phyloP scores from a whole-genome alignment of 2,329 filamentous ascomycete genomes.

The Sporothrix variecibatus region DNA sequence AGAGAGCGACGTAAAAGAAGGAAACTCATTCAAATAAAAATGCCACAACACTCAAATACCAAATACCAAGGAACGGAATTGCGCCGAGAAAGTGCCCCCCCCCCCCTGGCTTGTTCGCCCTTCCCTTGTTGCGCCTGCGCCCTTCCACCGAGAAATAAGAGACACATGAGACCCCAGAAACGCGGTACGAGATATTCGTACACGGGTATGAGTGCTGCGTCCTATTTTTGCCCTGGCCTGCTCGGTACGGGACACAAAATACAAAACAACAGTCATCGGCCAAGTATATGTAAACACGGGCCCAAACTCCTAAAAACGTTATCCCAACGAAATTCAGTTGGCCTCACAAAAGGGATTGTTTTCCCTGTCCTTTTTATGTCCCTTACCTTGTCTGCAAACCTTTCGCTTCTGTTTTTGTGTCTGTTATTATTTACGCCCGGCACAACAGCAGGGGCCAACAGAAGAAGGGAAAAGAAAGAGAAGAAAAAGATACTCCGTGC shows the following conservation, averaged over 20 bases:
- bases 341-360: conserved; percentile 9
- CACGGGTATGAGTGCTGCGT: conserved; percentile 6
- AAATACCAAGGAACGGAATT: conserved; percentile 18
- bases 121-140: background rate
- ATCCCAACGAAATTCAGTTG: conserved; percentile 2
- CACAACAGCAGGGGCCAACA: background rate
- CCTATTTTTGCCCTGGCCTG: background rate
- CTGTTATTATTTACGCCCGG: background rate
- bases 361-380: background rate
- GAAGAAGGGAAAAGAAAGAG: background rate
- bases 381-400: background rate
- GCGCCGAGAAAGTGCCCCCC: conserved; percentile 17
- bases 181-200: conserved; percentile 11
- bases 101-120: no score
- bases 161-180: background rate
- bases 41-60: background rate
- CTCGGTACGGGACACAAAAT: background rate
- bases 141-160: background rate
- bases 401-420: background rate
- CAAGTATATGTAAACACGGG: background rate
- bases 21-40: background rate
- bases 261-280: background rate
- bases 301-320: background rate
- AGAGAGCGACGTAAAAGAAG: background rate
- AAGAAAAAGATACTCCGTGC: background rate